Evolutionary conservation across 805 yeast genomes (phyloP).

Genomic region (Crinitomyces ghanaensis): DNA sequence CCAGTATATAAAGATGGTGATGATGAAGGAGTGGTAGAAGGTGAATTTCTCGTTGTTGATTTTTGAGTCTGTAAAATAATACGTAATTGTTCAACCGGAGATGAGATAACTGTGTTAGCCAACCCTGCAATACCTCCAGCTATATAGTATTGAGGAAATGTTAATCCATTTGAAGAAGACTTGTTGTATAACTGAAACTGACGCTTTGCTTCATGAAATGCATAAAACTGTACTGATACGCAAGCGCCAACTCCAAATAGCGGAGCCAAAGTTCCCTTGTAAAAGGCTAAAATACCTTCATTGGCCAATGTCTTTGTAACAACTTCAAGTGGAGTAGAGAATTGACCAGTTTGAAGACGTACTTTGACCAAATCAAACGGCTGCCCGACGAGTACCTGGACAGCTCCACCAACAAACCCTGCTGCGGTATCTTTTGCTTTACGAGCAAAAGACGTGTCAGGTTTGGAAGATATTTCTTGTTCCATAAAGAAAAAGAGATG

Average conservation of each 20-base stretch:
- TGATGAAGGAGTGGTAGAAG: no score
- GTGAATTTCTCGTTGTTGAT: no score
- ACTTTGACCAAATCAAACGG: conserved; percentile 65
- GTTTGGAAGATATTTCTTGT: no score
- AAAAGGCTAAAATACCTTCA: conserved; percentile 53
- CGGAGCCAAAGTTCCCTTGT: conserved; percentile 62
- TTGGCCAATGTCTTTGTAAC: conserved; percentile 41
- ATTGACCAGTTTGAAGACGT: conserved; percentile 59
- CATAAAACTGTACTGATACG: conserved; percentile 59
- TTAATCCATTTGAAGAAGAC: conserved; percentile 22
- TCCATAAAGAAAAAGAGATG: no score
- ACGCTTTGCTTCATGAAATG: conserved; percentile 58
- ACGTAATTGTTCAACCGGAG: conserved; percentile 58
- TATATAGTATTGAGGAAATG: conserved; percentile 43
- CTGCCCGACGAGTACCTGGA: conserved; percentile 47
- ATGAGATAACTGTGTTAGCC: conserved; percentile 50
- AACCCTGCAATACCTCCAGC: conserved; percentile 59
- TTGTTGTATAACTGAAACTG: conserved; percentile 32
- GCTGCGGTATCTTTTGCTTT: conserved; percentile 44
- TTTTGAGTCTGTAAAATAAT: conserved; percentile 47
- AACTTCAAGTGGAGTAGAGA: conserved; percentile 38
- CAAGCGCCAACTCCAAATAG: conserved; percentile 58
- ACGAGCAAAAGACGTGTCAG: conserved; percentile 27
- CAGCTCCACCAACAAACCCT: conserved; percentile 45
- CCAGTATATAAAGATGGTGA: conserved; percentile 29